A percentile compares a stretch with the other conserved stretches of the same genome.
Conservation (phyloP, 345 rosid genomes). For the Turnera subulata region DNA sequence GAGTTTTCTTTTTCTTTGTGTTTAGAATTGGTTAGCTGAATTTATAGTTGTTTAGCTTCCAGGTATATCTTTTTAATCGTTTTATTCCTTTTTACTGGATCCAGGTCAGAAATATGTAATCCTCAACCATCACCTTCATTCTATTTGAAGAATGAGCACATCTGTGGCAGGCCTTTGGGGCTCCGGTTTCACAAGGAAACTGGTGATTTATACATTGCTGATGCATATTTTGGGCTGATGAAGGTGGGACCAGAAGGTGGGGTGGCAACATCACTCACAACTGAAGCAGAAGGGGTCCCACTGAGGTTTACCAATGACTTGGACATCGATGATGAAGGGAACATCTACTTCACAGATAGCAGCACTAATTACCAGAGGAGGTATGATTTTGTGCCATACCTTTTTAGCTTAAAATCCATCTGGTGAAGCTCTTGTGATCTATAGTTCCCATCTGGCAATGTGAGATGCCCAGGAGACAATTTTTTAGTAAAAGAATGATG, state of each 20-base stretch:
- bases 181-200: constrained; percentile 74
- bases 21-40: neutral
- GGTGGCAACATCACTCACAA: constrained; percentile 59
- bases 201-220: constrained; percentile 87
- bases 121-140: constrained; percentile 55
- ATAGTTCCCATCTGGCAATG: too few relatives aligned
- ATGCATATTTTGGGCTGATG: constrained; percentile 86
- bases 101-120: constrained; percentile 71
- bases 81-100: constrained; percentile 8
- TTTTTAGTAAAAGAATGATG: too few relatives aligned
- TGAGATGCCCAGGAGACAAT: too few relatives aligned
- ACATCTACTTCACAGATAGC: constrained; percentile 87
- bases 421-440: too few relatives aligned
- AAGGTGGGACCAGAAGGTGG: constrained; percentile 95
- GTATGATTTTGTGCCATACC: constrained; percentile 29
- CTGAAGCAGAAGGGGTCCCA: constrained; percentile 80
- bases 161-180: constrained; percentile 93
- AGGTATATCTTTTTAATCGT: neutral
- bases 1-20: neutral
- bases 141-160: constrained; percentile 79
- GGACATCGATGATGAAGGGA: constrained; percentile 84
- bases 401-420: neutral
- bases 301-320: constrained; percentile 81
- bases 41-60: neutral
- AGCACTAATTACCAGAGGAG: constrained; percentile 72